phyloP scores from a whole-genome alignment of 2,329 filamentous ascomycete species.

The Pleoardoris graminearum region DNA sequence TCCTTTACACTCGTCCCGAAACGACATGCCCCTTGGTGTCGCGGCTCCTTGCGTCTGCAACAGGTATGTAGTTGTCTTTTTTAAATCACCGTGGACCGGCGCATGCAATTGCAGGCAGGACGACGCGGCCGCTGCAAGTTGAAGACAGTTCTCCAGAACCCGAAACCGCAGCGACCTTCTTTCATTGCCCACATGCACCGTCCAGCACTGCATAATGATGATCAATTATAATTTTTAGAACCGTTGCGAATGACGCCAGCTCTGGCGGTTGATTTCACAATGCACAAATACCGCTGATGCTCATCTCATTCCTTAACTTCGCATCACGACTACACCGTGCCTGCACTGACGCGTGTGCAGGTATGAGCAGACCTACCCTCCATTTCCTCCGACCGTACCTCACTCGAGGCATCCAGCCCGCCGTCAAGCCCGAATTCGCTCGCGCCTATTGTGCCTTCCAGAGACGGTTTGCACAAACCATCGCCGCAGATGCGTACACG shows the following conservation, averaged over 20 bases:
- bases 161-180: not conserved
- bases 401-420: slow-evolving; percentile 46
- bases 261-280: slow-evolving; percentile 57
- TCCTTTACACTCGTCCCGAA: not conserved
- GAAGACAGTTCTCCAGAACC: slow-evolving; percentile 2
- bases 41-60: slow-evolving; percentile 1
- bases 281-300: slow-evolving; percentile 43
- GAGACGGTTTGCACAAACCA: slow-evolving; percentile 30
- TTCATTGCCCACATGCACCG: not conserved
- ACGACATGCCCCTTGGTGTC: not conserved
- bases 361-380: slow-evolving; percentile 54
- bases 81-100: not conserved
- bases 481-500: slow-evolving; percentile 27
- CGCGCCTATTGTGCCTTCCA: slow-evolving; percentile 55
- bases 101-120: not conserved
- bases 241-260: slow-evolving; percentile 68
- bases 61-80: not conserved
- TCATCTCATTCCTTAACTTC: not conserved
- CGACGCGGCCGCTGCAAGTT: not conserved
- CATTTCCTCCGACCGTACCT: slow-evolving; percentile 62
- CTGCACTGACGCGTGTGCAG: slow-evolving; percentile 43
- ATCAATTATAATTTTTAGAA: slow-evolving; percentile 54
- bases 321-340: slow-evolving; percentile 20
- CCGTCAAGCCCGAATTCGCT: slow-evolving; percentile 49
- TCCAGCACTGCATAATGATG: slow-evolving; percentile 33